Conservation (phyloP, 169 alveolate species). For the Perkinsus olseni region DNA sequence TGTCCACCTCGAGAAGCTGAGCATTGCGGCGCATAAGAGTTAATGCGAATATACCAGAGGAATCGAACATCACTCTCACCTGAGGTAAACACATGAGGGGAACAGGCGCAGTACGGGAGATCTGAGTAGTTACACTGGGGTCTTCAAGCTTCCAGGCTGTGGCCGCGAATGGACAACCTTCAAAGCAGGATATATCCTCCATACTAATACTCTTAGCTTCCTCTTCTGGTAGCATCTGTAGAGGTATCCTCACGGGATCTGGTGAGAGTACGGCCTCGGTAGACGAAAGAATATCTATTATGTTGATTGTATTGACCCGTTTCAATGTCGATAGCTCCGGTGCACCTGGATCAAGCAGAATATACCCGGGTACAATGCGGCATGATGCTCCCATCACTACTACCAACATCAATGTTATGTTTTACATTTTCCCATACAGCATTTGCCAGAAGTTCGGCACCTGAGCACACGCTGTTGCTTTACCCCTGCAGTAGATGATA, state of each 20-base stretch:
- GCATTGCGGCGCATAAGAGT: not conserved
- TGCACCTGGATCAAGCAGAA: not conserved
- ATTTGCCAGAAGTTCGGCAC: not conserved
- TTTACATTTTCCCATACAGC: not conserved
- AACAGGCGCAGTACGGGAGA: too few relatives aligned
- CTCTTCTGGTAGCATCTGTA: not conserved
- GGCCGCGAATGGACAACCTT: not conserved
- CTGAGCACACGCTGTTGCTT: not conserved
- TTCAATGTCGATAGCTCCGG: not conserved
- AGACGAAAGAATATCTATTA: not conserved
- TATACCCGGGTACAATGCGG: not conserved
- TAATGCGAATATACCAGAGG: not conserved
- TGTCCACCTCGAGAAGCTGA: not conserved
- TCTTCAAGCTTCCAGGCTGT: not conserved
- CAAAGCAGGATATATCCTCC: not conserved
- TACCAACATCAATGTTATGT: not conserved
- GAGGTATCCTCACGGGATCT: not conserved
- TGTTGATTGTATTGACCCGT: not conserved
- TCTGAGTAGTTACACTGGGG: not conserved
- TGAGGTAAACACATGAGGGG: not conserved
- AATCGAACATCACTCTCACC: not conserved
- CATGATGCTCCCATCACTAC: too few relatives aligned
- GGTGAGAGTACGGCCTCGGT: not conserved
- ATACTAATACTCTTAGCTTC: not conserved
- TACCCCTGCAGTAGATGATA: not conserved